Evolutionary conservation across 768 basidiomycete species (phyloP).

Genomic region (Lanmaoa pseudosensibilis): DNA sequence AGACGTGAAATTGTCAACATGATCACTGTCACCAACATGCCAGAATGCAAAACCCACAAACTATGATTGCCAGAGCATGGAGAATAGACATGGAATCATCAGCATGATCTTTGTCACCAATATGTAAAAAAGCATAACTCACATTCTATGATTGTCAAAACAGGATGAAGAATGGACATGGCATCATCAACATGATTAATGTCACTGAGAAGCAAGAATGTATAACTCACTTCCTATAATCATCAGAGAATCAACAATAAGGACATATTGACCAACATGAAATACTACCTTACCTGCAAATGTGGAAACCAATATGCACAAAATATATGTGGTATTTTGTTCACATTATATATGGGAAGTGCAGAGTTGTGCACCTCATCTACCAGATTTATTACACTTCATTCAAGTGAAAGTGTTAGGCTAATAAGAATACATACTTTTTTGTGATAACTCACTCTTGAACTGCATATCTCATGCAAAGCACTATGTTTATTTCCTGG

Average conservation of each 20-base stretch:
- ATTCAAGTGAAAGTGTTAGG: not conserved
- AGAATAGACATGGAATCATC: no score
- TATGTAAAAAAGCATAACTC: no score
- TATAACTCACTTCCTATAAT: not conserved
- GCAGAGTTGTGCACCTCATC: not conserved
- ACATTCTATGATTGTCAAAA: not conserved
- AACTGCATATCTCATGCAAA: slow-evolving; percentile 4
- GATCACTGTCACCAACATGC: no score
- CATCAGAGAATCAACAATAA: not conserved
- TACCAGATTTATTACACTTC: not conserved
- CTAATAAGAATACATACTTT: no score
- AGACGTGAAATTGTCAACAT: no score
- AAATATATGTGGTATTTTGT: no score
- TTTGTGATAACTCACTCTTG: not conserved
- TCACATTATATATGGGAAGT: not conserved
- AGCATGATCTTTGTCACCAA: no score
- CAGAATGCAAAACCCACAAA: no score
- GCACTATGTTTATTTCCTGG: not conserved
- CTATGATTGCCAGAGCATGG: no score
- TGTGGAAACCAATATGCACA: slow-evolving; percentile 1
- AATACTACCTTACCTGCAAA: not conserved
- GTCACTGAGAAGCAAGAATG: not conserved
- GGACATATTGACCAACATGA: not conserved
- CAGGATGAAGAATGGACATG: not conserved
- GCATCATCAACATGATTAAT: not conserved